Conservation (phyloP, 2,329 filamentous ascomycete species). For the Fusarium nanum region DNA sequence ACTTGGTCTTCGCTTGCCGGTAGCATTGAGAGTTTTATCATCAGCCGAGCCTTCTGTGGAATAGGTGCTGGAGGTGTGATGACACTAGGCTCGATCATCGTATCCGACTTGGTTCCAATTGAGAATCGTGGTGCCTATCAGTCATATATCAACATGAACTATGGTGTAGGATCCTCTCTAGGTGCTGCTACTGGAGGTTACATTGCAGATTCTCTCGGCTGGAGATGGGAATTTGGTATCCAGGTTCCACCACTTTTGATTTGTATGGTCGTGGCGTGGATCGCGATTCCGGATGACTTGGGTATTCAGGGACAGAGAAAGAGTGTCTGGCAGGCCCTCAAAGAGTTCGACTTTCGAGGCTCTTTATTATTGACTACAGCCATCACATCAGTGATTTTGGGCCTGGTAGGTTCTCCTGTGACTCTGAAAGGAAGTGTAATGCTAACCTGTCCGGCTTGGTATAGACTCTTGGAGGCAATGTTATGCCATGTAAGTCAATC, state of each 20-base stretch:
- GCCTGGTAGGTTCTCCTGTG: conserved; percentile 58
- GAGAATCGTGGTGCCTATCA: conserved; percentile 77
- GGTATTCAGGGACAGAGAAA: conserved; percentile 60
- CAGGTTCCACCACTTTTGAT: conserved; percentile 66
- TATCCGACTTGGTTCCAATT: conserved; percentile 79
- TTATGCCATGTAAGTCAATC: conserved; percentile 64
- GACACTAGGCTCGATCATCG: conserved; percentile 76
- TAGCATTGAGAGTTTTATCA: conserved; percentile 76
- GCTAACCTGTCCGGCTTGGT: conserved; percentile 15
- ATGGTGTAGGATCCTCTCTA: conserved; percentile 66
- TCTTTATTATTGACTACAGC: conserved; percentile 64
- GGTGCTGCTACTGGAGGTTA: conserved; percentile 77
- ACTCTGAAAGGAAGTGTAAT: neutral
- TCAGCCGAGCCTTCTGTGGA: conserved; percentile 76
- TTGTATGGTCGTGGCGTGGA: conserved; percentile 58
- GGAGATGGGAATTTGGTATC: conserved; percentile 77
- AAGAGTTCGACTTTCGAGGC: conserved; percentile 67
- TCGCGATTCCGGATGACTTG: conserved; percentile 64
- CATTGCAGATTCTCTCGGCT: conserved; percentile 76
- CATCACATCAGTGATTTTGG: conserved; percentile 69
- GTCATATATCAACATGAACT: conserved; percentile 75
- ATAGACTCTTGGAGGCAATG: conserved; percentile 71
- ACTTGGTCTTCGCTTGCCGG: conserved; percentile 75
- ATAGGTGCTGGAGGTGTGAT: conserved; percentile 78
- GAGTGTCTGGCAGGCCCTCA: conserved; percentile 61